Conservation (phyloP, 140 eudicot species). For the Cichorium intybus region DNA sequence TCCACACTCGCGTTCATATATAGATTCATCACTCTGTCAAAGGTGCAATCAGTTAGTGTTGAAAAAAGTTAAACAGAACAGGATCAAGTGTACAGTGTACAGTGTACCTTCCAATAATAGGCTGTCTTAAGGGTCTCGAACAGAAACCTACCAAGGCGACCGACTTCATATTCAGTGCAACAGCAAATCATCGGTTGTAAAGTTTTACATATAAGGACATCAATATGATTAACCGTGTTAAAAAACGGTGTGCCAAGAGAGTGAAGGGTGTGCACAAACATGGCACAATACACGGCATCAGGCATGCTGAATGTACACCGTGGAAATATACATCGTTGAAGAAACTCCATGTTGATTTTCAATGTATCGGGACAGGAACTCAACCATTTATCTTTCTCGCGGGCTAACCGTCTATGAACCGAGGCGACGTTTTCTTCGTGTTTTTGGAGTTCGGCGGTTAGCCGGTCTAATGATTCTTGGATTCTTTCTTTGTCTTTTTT, state of each 20-base stretch:
- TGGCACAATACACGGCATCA: conserved; percentile 97
- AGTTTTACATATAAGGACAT: conserved; percentile 91
- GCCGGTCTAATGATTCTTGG: conserved; percentile 85
- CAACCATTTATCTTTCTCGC: conserved; percentile 93
- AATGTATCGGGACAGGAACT: conserved; percentile 94
- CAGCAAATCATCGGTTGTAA: conserved; percentile 99
- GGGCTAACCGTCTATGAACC: conserved; percentile 79
- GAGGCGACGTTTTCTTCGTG: conserved; percentile 95
- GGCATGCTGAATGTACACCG: conserved; percentile 98
- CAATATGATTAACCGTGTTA: conserved; percentile 96
- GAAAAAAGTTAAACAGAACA: too few relatives aligned
- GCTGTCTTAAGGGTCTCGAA: conserved; percentile 92
- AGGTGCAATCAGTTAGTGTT: too few relatives aligned
- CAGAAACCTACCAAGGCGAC: conserved; percentile 92
- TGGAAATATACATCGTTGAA: conserved; percentile 96
- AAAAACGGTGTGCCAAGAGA: conserved; percentile 94
- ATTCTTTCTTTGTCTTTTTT: conserved; percentile 96
- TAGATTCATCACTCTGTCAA: conserved; percentile 87
- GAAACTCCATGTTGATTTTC: conserved; percentile 97
- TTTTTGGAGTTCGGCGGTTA: conserved; percentile 71
- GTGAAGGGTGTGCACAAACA: conserved; percentile 93
- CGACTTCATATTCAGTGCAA: conserved; percentile 98
- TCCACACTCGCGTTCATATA: conserved; percentile 97
- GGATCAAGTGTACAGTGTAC: too few relatives aligned
- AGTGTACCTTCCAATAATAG: conserved; percentile 85